Base-by-base conservation (phyloP, 2,329 filamentous ascomycete species). In the Cercospora janseana region DNA sequence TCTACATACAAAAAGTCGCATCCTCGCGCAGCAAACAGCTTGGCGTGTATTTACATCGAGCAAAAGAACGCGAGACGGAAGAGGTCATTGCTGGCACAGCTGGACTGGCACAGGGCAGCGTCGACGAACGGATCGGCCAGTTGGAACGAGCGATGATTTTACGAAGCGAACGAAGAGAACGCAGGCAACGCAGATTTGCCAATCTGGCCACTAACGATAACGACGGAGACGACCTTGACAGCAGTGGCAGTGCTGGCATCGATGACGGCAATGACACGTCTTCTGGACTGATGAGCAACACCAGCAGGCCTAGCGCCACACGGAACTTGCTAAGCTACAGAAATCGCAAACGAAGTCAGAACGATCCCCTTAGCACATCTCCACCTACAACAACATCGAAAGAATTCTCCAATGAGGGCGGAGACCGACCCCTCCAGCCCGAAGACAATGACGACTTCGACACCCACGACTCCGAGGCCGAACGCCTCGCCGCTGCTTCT, bases 1-100 rank as follows among this genome's bases (percentile, higher is more conserved):
- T 82, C n/a, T 82, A 81, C 62, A 80, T 82, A 8, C 79, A 81
- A 58, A 79, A 80, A 52, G 75, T 80, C 2, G 72, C 75, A 6
- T 77, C 75, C 0, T 71, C 72, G 2, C 79, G 79, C 56, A 77
- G 73, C 46, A 75, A 78, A 8, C 79, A 82, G 58, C 69, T 82
- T 1, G 79, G 79, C 10, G 79, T 82, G 4, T 82, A 82, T 54
- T 69, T 82, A 3, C 79, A 82, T 58, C 75, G 79, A 34, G 78
- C 77, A 4, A 80, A 80, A 58, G 78, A 81, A 51, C 71, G 74
- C 18, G 76, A 80, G 46, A 69, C 69, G 0, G 73, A 75, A 37
- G 73, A 77, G 44, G 56, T 64, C n/a, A 52, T 69, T 4, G 66
- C 66, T 10, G 66, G 68, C 38, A 71, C 70, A 34, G 64, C 63